Evolutionary conservation across 2,329 filamentous ascomycete species (phyloP).

Genomic region (Talaromyces rugulosus): DNA sequence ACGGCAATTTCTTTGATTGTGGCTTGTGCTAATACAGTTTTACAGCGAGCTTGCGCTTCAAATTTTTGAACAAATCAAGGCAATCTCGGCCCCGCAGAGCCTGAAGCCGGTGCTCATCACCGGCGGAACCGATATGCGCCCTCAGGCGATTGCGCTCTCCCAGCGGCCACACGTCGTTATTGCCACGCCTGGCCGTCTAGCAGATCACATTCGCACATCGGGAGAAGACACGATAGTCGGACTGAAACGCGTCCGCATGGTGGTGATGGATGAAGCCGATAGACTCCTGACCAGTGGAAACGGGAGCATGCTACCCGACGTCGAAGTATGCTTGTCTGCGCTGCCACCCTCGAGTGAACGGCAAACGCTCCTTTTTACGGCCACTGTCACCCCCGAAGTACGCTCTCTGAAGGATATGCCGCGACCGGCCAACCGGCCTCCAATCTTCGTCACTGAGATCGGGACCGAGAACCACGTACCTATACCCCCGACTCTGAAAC

Average conservation of each 20-base stretch:
- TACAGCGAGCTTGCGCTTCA: constrained; percentile 82
- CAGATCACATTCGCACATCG: constrained; percentile 88
- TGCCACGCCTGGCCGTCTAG: constrained; percentile 86
- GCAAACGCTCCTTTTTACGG: constrained; percentile 95
- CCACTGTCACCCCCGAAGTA: constrained; percentile 90
- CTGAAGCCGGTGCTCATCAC: constrained; percentile 88
- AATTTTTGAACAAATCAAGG: constrained; percentile 93
- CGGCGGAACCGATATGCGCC: constrained; percentile 86
- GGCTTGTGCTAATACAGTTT: constrained; percentile 1
- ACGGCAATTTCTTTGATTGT: background rate
- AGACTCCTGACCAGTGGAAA: constrained; percentile 69
- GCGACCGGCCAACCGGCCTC: constrained; percentile 62
- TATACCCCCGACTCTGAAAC: constrained; percentile 73
- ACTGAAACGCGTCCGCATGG: constrained; percentile 71
- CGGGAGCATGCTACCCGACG: constrained; percentile 90
- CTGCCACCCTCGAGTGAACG: constrained; percentile 72
- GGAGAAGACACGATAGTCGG: constrained; percentile 87
- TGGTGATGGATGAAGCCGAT: constrained; percentile 95
- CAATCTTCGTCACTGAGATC: constrained; percentile 86
- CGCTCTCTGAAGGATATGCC: constrained; percentile 77
- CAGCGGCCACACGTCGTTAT: constrained; percentile 87
- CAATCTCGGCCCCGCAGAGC: constrained; percentile 80
- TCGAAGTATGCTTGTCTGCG: constrained; percentile 79
- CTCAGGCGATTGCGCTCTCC: constrained; percentile 79
- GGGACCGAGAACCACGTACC: constrained; percentile 64